Percentiles rank a stretch among this genome's conserved stretches.
These are phyloP conservation scores for Salix suchowensis DNA, from an alignment of 345 rosid species.

Conservation along the genomic window DNA sequence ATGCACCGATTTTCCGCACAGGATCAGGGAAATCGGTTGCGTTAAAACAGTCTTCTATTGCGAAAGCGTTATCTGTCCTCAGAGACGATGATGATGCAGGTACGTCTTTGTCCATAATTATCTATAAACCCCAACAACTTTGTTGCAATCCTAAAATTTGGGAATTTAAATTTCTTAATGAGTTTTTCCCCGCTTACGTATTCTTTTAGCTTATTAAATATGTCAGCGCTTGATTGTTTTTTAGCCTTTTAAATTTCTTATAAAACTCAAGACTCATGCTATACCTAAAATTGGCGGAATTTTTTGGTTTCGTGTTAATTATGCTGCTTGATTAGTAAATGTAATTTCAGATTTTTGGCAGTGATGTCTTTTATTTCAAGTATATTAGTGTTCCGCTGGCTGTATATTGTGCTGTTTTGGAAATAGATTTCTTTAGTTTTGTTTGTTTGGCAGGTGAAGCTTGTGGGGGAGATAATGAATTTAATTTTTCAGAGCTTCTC, in stretches of 20 bases:
- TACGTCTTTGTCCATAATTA: slow-evolving; percentile 8
- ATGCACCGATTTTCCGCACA: slow-evolving; percentile 50
- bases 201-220: too few species aligned
- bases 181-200: too few species aligned
- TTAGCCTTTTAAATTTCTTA: too few species aligned
- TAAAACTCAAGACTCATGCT: too few species aligned
- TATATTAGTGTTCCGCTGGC: neutral
- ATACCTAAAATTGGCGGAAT: neutral
- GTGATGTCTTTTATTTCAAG: neutral
- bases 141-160: too few species aligned
- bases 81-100: slow-evolving; percentile 33
- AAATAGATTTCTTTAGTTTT: neutral
- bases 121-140: neutral
- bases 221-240: too few species aligned
- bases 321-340: neutral
- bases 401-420: neutral
- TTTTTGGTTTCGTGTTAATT: neutral
- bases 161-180: neutral
- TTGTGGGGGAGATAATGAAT: slow-evolving; percentile 16
- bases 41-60: slow-evolving; percentile 57
- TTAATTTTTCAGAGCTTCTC: slow-evolving; percentile 36
- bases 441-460: slow-evolving; percentile 31
- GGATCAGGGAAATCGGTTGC: slow-evolving; percentile 61
- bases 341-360: neutral
- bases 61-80: slow-evolving; percentile 57